Evolutionary conservation across 768 basidiomycete genomes (phyloP), one percentile per base, ranked within the genome.

Genomic region (Podaxis sp.): DNA sequence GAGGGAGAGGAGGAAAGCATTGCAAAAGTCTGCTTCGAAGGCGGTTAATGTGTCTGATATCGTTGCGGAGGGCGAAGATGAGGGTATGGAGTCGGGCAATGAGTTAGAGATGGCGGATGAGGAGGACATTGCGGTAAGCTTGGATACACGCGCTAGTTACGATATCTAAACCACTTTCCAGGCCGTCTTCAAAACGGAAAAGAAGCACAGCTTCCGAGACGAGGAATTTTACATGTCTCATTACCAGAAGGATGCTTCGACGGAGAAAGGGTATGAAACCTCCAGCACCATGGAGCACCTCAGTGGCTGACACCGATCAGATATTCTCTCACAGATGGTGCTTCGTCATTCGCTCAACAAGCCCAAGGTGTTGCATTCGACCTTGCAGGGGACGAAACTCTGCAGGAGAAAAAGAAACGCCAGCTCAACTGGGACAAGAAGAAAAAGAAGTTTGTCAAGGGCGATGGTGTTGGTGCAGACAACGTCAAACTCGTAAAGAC

Each of bases 401-500:
- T 81, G 11, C 80, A 82, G 9, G 78, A 82, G 39, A 65, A 68
- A 22, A 82, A 85, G 38, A 83, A 84, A 56, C 86, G 82, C 42
- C 89, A 87, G 59, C 71, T 93, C 70, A 88, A 82, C 30, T 99
- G 97, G 97, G 95, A 98, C 76, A 92, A 93, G 70, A 96, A 95
- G 78, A 96, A 93, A 77, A 97, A 97, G 74, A 93, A 90, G 70
- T 97, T 97, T 66, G 80, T 96, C 46, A 86, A 91, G 68, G 93
- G 94, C 3, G 90, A 87, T 60, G 92, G 93, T 11, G 81, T 77
- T 49, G 96, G 95, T 19, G 86, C 95, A 7, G 95, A 98, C 73
- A 97, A 98, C 73, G 82, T 96, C 68, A 98, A 97, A 75, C 82
- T 99, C 67, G 90, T 99, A 68, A 87, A 85, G 68, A 95, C 95